phyloP scores from a whole-genome alignment of 164 flowering plant species.

The Sedum album region DNA sequence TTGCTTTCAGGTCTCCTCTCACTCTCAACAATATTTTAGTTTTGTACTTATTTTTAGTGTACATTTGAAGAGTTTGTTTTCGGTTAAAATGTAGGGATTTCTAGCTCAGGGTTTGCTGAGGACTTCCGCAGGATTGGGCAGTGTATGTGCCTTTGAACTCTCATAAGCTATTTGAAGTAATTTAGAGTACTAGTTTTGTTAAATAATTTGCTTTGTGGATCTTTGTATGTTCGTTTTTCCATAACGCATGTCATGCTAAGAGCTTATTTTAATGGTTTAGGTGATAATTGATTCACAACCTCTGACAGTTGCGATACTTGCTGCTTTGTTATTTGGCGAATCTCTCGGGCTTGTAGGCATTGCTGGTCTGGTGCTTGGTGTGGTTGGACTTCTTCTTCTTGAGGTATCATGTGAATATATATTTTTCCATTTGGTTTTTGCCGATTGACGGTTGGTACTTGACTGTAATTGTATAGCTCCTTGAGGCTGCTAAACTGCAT shows the following conservation, averaged over 20 bases:
- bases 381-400: slow-evolving; percentile 80
- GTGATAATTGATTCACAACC: slow-evolving; percentile 99
- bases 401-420: slow-evolving; percentile 40
- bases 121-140: slow-evolving; percentile 95
- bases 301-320: slow-evolving; percentile 84
- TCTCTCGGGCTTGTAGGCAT: slow-evolving; percentile 76
- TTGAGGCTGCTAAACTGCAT: not conserved
- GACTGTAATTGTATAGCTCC: not conserved
- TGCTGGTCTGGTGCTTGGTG: slow-evolving; percentile 80
- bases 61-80: not conserved
- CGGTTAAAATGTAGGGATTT: slow-evolving; percentile 70
- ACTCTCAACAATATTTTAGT: not conserved
- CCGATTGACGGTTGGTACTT: not conserved
- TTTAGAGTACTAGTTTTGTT: not conserved
- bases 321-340: slow-evolving; percentile 79
- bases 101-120: slow-evolving; percentile 88
- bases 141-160: slow-evolving; percentile 32
- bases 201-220: not conserved
- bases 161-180: not conserved
- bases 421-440: not conserved
- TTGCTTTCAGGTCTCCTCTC: slow-evolving; percentile 65
- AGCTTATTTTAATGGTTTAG: slow-evolving; percentile 22
- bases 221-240: not conserved
- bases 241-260: not conserved
- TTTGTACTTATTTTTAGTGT: not conserved